Conservation (phyloP, 2,329 filamentous ascomycete genomes). For the Trichoderma gracile region DNA sequence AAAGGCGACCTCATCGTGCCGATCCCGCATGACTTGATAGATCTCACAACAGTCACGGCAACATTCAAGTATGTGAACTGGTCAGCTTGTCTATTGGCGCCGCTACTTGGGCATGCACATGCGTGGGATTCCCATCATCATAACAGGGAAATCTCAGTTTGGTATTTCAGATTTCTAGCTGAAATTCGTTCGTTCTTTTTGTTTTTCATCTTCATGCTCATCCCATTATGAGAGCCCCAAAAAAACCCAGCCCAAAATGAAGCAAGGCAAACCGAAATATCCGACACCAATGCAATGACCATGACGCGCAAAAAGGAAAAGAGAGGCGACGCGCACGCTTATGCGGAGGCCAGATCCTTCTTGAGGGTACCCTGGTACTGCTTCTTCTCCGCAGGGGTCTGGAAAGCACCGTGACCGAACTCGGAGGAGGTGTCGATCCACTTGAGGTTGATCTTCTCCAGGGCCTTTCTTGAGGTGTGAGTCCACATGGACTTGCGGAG, state of each 20-base stretch:
- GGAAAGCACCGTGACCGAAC: constrained; percentile 99
- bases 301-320: constrained; percentile 48
- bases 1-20: not conserved
- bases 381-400: constrained; percentile 97
- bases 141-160: constrained; percentile 40
- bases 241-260: constrained; percentile 38
- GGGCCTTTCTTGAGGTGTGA: constrained; percentile 90
- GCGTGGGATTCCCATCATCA: constrained; percentile 20
- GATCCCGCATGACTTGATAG: no score
- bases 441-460: constrained; percentile 99
- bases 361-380: constrained; percentile 98
- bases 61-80: not conserved
- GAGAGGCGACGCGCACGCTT: constrained; percentile 35
- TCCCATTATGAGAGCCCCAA: constrained; percentile 39
- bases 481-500: constrained; percentile 98
- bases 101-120: constrained; percentile 21
- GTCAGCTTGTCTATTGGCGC: constrained; percentile 18
- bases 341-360: constrained; percentile 74
- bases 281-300: constrained; percentile 58
- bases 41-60: not conserved
- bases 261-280: constrained; percentile 42
- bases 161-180: constrained; percentile 41
- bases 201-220: constrained; percentile 36
- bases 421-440: constrained; percentile 99
- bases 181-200: constrained; percentile 36